Base-by-base conservation (phyloP, 1,284 basidiomycete genomes). In the Cryptococcus maquisensis region DNA sequence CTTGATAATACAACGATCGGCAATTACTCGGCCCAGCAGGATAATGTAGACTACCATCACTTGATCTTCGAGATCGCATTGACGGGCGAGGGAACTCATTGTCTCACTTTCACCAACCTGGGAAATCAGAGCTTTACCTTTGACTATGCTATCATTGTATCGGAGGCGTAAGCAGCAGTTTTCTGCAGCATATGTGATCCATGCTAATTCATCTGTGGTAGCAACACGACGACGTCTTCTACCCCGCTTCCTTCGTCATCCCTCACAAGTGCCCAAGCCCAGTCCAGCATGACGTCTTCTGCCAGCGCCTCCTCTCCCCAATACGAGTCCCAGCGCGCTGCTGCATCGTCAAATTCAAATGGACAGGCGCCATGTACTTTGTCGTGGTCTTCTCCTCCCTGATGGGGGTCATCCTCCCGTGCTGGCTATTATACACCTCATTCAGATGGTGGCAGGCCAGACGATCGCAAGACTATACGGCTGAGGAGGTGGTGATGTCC, bases 301-400 rank as follows among this genome's bases (percentile, higher is more conserved):
- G n/a, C 43, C 13, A 28, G 46, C 47, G 37, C 32, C 15, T 10
- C 36, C 47, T 36, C 15, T n/a, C n/a, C 6, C 4, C 16, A 32
- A 36, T 21, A 36, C 36, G 28, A 20, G 15, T 20, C 48, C 2
- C 64, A 67, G 44, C 52, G 66, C 3, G 35, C 57, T 8, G 37
- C 52, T 39, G 45, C 24, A 20, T 26, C 16, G 66, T 64, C 50
- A 5, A 45, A 2, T 63, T 64, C 50, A 41, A 59, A 13, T 68
- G 66, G 65, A 66, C 52, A 39, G 28, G 48, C 21, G 58, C 60
- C 5, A 51, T 61, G 6, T 61, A 60, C 42, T 68, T 68, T 45
- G 59, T 65, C 44, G 54, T 66, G 35, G 43, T 61, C 26, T 62
- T 68, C 47, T 18, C 60, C 16, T 45, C 48, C 10, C 20, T 60